Evolutionary conservation across 768 basidiomycete genomes (phyloP), one percentile per base, ranked within the genome.

Genomic region (Tylopilus felleus): DNA sequence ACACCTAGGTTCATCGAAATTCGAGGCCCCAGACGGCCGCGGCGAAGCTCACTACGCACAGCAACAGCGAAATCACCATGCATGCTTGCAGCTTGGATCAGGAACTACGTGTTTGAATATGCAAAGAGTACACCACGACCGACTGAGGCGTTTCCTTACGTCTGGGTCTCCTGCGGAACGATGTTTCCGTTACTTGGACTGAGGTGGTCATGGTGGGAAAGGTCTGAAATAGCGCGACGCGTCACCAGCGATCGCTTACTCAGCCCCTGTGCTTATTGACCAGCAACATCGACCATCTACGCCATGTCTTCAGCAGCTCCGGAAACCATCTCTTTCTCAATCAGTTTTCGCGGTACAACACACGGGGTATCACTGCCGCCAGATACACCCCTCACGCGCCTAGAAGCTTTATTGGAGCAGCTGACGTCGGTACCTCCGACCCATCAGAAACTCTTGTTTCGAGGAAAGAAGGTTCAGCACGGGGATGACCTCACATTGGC

Each of bases 381-480:
- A 0, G 74, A 82, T 39, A 73, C 72, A 45, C 78, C 86, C 3
- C 62, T 91, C n/a, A 67, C 72, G 2, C 64, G 62, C 10, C 72
- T 92, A 2, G 77, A 83, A 49, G 60, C 71, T 1, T 75, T 65
- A 28, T 64, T 90, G 5, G 80, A 85, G 63, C 77, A 83, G 58
- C 75, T 88, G 27, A 90, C 87, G 2, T 74, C 76, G 23, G 84
- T 90, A 12, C 86, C 87, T 0, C 76, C 81, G 4, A 65, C 75
- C 4, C 71, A 84, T 38, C 88, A 91, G 73, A 92, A 91, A 62
- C 73, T 90, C 39, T 66, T 90, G 9, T 86, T 79, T 72, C 88
- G 83, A 64, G 86, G 88, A 31, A 90, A 86, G 75, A 79, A 72
- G 49, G 52, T 66, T 31, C 68, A 17, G 44, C 67, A 17, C 58